Conservation (phyloP, 306 rosid species). For the Pachyrhizus erosus region DNA sequence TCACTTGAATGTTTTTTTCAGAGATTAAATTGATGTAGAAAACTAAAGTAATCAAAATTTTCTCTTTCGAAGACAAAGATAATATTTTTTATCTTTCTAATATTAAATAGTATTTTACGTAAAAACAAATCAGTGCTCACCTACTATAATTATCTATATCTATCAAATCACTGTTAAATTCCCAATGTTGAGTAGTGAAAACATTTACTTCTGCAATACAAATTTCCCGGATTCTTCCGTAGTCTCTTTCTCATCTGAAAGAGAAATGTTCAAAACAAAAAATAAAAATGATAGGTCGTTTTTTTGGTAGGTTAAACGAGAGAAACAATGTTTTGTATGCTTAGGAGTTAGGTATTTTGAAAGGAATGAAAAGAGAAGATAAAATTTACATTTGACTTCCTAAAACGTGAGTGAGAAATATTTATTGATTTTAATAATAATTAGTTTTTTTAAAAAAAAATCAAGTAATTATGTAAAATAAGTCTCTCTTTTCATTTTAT, state of each 20-base stretch:
- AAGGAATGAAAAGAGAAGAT: background rate
- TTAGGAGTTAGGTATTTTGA: background rate
- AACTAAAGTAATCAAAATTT: background rate
- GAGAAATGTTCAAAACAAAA: background rate
- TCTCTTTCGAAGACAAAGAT: background rate
- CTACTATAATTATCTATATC: background rate
- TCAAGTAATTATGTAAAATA: no score
- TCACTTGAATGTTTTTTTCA: background rate
- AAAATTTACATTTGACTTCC: no score
- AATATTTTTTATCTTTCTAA: background rate
- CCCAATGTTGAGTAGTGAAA: background rate
- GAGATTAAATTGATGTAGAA: background rate
- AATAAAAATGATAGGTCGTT: background rate
- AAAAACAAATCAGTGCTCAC: background rate
- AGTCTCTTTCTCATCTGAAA: background rate
- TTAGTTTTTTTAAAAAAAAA: no score
- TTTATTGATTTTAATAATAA: no score
- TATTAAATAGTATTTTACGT: background rate
- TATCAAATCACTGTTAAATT: background rate
- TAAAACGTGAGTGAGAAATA: no score
- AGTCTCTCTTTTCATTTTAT: no score
- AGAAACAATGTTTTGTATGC: background rate
- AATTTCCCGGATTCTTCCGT: background rate
- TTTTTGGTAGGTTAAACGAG: background rate
- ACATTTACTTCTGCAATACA: background rate